phyloP scores from a whole-genome alignment of 768 basidiomycete genomes.

The Rickenella mellea region DNA sequence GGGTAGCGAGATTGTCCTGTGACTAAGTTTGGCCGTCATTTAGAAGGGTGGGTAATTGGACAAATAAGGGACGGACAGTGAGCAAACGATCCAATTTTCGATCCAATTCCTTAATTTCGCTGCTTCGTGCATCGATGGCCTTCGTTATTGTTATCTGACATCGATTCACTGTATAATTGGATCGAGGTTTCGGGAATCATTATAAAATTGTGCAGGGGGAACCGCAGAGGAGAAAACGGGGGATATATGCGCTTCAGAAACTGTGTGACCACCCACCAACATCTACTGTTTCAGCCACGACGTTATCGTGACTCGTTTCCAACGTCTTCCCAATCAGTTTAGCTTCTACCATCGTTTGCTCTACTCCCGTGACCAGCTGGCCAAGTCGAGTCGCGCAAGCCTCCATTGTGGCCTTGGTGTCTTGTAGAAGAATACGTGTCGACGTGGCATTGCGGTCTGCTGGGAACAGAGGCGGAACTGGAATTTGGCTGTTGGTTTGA shows the following conservation, averaged over 20 bases:
- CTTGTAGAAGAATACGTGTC: slow-evolving; percentile 62
- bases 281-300: slow-evolving; percentile 46
- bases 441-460: slow-evolving; percentile 58
- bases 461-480: neutral
- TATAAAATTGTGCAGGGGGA: too few species aligned
- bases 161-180: slow-evolving; percentile 46
- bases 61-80: slow-evolving; percentile 5
- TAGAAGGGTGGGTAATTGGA: neutral
- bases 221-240: slow-evolving; percentile 9
- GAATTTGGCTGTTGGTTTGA: too few species aligned
- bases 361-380: slow-evolving; percentile 38
- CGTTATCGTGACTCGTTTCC: slow-evolving; percentile 46
- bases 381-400: slow-evolving; percentile 51
- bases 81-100: slow-evolving; percentile 11
- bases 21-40: too few species aligned
- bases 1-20: too few species aligned
- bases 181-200: too few species aligned
- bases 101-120: slow-evolving; percentile 25
- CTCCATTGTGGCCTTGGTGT: slow-evolving; percentile 65
- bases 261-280: slow-evolving; percentile 32
- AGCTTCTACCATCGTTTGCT: slow-evolving; percentile 45
- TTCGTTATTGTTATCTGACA: slow-evolving; percentile 54
- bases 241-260: slow-evolving; percentile 7
- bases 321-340: slow-evolving; percentile 45
- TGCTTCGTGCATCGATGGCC: slow-evolving; percentile 52